Evolutionary conservation across 805 yeast species (phyloP).

Genomic region (Hanseniaspora osmophila): DNA sequence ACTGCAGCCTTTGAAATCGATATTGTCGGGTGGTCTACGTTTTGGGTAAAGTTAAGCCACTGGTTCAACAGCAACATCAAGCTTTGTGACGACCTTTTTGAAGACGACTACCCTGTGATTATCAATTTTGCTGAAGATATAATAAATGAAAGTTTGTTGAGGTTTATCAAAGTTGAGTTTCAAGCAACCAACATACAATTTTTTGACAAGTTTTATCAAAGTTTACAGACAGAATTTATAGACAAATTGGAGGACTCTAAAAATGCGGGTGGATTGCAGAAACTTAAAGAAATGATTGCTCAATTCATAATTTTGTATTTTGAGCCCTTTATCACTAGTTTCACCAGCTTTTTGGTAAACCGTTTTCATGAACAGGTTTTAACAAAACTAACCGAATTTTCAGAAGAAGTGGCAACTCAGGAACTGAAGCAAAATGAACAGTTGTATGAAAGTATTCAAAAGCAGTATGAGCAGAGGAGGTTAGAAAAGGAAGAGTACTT

Average conservation of each 20-base stretch:
- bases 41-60: conserved; percentile 16
- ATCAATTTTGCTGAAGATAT: conserved; percentile 25
- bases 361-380: conserved; percentile 19
- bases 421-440: conserved; percentile 29
- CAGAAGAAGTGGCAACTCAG: conserved; percentile 15
- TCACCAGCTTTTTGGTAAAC: conserved; percentile 19
- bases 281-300: conserved; percentile 17
- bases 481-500: neutral
- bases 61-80: conserved; percentile 25
- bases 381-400: conserved; percentile 16
- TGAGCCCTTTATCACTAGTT: conserved; percentile 23
- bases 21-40: conserved; percentile 13
- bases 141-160: conserved; percentile 24
- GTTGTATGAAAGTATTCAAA: conserved; percentile 25
- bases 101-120: conserved; percentile 26
- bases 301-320: conserved; percentile 26
- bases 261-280: conserved; percentile 21
- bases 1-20: conserved; percentile 10
- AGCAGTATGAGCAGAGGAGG: conserved; percentile 12
- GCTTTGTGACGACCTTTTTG: conserved; percentile 27
- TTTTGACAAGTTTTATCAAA: conserved; percentile 22
- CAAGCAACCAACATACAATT: conserved; percentile 14
- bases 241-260: conserved; percentile 24
- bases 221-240: conserved; percentile 19
- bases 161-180: conserved; percentile 16